These are phyloP conservation scores for Prunus armeniaca DNA, from an alignment of 306 rosid genomes.

Conservation along the genomic window DNA sequence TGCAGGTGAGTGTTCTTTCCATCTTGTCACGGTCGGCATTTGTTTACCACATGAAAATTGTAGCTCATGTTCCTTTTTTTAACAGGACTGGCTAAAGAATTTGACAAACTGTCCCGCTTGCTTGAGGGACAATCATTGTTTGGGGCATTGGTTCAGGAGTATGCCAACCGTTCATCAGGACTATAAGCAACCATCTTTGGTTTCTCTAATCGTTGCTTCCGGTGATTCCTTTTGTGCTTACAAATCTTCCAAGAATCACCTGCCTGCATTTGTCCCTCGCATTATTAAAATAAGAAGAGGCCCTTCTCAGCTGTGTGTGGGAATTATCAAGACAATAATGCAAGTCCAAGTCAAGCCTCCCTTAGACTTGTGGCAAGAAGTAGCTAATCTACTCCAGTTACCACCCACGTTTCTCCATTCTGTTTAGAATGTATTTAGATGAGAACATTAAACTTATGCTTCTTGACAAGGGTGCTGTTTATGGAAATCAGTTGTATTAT, in stretches of 20 bases:
- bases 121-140: constrained; percentile 72
- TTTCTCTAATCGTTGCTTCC: not conserved
- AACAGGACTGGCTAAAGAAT: constrained; percentile 78
- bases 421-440: not conserved
- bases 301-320: too few relatives aligned
- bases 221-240: not conserved
- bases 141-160: constrained; percentile 86
- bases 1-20: constrained; percentile 50
- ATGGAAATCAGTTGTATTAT: not conserved
- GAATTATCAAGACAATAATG: not conserved
- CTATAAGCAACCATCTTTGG: constrained; percentile 27
- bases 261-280: not conserved
- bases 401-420: not conserved
- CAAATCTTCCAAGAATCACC: not conserved
- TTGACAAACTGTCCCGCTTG: constrained; percentile 70
- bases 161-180: constrained; percentile 71
- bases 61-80: not conserved
- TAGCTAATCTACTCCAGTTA: not conserved
- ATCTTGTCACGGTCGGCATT: not conserved
- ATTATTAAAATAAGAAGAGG: too few relatives aligned
- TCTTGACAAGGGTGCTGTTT: not conserved
- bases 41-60: not conserved
- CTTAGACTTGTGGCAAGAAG: not conserved
- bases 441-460: not conserved
- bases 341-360: not conserved